Percentiles rank a stretch among this genome's conserved stretches.
phyloP scores from a whole-genome alignment of 1,284 basidiomycete species.

The Inonotus obliquus region DNA sequence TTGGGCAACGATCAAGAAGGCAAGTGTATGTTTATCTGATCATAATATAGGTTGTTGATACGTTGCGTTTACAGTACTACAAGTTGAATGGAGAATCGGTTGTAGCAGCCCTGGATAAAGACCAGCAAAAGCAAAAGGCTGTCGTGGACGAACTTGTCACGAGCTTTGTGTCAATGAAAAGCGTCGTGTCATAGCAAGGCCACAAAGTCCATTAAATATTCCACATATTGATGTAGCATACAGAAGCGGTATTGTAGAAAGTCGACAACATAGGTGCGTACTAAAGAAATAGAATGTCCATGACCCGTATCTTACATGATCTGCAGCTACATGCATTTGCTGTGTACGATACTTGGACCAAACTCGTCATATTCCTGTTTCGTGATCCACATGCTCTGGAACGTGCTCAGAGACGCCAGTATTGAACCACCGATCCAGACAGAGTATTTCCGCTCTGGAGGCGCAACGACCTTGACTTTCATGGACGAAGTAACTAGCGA shows the following conservation, averaged over 20 bases:
- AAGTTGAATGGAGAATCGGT: slow-evolving; percentile 60
- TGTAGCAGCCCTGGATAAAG: slow-evolving; percentile 36
- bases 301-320: too few relatives aligned
- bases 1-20: slow-evolving; percentile 72
- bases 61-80: slow-evolving; percentile 50
- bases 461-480: slow-evolving; percentile 96
- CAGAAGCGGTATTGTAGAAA: background rate
- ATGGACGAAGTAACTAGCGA: slow-evolving; percentile 80
- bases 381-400: slow-evolving; percentile 93
- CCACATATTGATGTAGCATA: background rate
- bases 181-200: slow-evolving; percentile 43
- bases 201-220: background rate
- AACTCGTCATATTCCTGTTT: slow-evolving; percentile 93
- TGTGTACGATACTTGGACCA: slow-evolving; percentile 81
- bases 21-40: slow-evolving; percentile 27
- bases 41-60: background rate
- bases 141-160: slow-evolving; percentile 63
- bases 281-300: background rate
- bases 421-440: slow-evolving; percentile 99
- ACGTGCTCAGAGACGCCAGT: slow-evolving; percentile 91
- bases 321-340: slow-evolving; percentile 42
- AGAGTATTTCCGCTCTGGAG: slow-evolving; percentile 91
- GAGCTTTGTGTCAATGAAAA: slow-evolving; percentile 80
- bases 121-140: slow-evolving; percentile 36
- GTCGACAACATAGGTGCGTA: background rate